Base-by-base conservation (phyloP, 1,284 basidiomycete genomes). In the Megacollybia platyphylla region DNA sequence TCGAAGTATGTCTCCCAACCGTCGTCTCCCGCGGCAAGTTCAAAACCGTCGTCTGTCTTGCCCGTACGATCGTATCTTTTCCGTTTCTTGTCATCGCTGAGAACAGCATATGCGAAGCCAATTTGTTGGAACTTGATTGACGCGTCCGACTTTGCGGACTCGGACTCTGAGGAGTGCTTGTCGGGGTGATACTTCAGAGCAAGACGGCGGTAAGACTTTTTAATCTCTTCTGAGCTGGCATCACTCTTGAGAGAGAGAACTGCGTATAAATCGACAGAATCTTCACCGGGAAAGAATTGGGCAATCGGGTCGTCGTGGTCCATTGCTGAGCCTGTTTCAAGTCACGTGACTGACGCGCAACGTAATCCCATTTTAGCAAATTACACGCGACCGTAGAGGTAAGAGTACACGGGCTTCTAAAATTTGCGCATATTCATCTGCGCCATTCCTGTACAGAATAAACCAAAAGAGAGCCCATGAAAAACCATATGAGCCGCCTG, bases 1-100 rank as follows among this genome's bases (percentile, higher is more conserved):
- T 84, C 80, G 54, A 96, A 97, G 63, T 97, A 97, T 11, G 83
- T 74, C 51, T 90, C 87, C 92, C 92, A 97, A 4, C 89, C 88
- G 46, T 78, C 84, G 50, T 87, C 87, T 4, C 76, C 87, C n/a
- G 72, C 72, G 11, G 65, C 75, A 40, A 82, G 55, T 39, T 80
- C 81, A n/a, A 81, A 70, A 8, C 73, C 73, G 54, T 94, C 89
- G 51, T 82, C 79, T 3, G 91, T 93, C 49, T 73, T 74, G 9
- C 92, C 92, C 1, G 86, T 91, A 44, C 64, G 64, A 53, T 94
- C 89, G 54, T 93, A 94, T 54, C 78, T 67, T 53, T 75, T 69
- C 52, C 81, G 73, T 50, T 80, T 64, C 55, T 75, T 79, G 48
- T 79, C 79, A 51, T 97, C 90, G 40, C 79, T 73, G 27, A 96